Conservation (phyloP, 305 asterid species). For the Fraxinus platypoda region DNA sequence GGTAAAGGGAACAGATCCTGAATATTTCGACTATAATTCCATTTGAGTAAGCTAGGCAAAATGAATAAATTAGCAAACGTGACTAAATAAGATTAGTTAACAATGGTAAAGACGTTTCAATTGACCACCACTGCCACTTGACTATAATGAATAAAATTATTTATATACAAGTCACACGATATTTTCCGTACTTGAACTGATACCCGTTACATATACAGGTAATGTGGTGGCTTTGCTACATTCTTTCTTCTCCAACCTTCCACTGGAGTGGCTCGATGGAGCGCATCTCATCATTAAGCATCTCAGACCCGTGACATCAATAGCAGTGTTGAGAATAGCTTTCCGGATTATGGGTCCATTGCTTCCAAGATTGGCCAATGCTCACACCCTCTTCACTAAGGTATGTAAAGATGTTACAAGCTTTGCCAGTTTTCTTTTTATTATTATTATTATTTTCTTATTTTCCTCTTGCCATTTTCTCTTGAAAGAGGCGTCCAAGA, state of each 20-base stretch:
- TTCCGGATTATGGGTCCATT: constrained; percentile 96
- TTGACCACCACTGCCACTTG: background rate
- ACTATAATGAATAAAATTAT: background rate
- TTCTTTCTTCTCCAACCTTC: constrained; percentile 89
- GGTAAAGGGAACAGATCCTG: background rate
- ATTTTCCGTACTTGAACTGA: constrained; percentile 10
- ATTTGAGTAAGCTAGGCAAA: background rate
- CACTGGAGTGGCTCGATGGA: constrained; percentile 96
- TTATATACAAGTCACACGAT: constrained; percentile 8
- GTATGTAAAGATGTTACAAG: constrained; percentile 32
- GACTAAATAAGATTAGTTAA: background rate
- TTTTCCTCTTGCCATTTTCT: constrained; percentile 1
- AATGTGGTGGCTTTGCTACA: constrained; percentile 91
- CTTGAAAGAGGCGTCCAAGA: background rate
- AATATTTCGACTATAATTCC: background rate
- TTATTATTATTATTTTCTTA: background rate
- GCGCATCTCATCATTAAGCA: constrained; percentile 81
- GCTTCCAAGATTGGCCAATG: constrained; percentile 90
- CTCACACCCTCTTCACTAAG: constrained; percentile 86
- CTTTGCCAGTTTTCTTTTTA: background rate
- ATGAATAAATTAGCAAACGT: background rate
- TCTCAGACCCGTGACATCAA: constrained; percentile 88
- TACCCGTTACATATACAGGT: constrained; percentile 42
- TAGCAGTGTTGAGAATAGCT: constrained; percentile 88
- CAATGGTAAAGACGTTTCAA: constrained; percentile 1